These are phyloP conservation scores for Leishmania turanica DNA, from an alignment of 208 protist genomes.

Conservation along the genomic window DNA sequence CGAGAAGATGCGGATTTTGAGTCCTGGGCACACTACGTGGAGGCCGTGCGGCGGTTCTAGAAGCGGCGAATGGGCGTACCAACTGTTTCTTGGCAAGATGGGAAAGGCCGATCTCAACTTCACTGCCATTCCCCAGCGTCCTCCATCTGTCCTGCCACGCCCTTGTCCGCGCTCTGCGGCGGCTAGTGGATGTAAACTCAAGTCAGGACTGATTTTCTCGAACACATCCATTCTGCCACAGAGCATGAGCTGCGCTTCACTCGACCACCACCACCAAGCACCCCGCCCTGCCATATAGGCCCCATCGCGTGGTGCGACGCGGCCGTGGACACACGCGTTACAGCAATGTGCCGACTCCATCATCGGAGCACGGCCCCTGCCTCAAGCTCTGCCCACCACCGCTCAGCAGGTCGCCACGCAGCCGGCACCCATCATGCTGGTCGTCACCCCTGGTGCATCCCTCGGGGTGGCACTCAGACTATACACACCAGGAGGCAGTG, in stretches of 20 bases:
- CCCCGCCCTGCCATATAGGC: not conserved
- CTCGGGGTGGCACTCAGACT: no score
- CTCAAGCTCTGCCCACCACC: not conserved
- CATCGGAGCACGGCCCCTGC: not conserved
- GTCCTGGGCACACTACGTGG: slow-evolving; percentile 3
- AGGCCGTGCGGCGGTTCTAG: not conserved
- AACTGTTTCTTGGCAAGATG: not conserved
- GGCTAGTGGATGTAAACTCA: not conserved
- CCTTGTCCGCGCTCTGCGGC: not conserved
- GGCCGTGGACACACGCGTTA: not conserved
- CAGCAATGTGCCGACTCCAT: not conserved
- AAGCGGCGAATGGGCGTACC: not conserved
- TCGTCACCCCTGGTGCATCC: no score
- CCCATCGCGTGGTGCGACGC: not conserved
- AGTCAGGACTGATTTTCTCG: not conserved
- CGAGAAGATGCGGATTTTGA: not conserved
- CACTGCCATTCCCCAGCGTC: not conserved
- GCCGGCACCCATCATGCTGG: no score
- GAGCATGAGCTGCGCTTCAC: not conserved
- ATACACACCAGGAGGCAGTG: not conserved
- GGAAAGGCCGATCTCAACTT: not conserved
- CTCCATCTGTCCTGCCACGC: not conserved
- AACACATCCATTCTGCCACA: not conserved
- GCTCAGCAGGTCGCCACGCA: no score
- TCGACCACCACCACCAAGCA: not conserved